Base-by-base conservation (phyloP, 495 filamentous ascomycete species). In the Annulohypoxylon stygium region DNA sequence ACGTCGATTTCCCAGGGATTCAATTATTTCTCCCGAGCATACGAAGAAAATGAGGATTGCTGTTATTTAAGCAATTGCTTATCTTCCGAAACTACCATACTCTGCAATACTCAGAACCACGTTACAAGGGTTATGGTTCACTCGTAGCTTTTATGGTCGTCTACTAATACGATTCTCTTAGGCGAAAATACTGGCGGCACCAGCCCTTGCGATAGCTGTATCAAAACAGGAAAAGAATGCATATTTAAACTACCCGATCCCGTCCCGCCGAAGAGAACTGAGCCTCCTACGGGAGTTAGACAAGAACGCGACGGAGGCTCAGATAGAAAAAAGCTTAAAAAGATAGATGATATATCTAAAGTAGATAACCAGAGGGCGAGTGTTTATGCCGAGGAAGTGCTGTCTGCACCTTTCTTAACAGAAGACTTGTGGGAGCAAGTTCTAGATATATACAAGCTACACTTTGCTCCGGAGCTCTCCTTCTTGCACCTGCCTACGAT, bases 401-500 rank as follows among this genome's bases (percentile, higher is more conserved):
- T 88, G 65, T 84, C 86, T 45, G 83, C 83, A 26, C 75, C 83
- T 0, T 84, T 91, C 59, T 83, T 93, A 33, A 91, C 90, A n/a
- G 84, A 88, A 37, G 88, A 92, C 62, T 81, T 91, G 3, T 93
- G 90, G 90, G 88, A 88, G 70, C 87, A 89, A 62, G 78, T 93
- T 69, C 92, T 93, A 71, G 92, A 94, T 69, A 87, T 93, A 54
- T 97, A 93, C 78, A 90, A 94, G 80, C 84, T 92, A 14, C 92
- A 97, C 78, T 95, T 91, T 77, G 91, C 92, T 0, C 91, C 93
- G 0, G 89, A 95, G 55, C 85, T 97, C 54, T 93, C 93, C 2
- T 97, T 97, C 77, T 83, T 97, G 16, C 92, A 96, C 74, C 86
- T 92, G 12, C 90, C 92, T 1, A 93, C 91, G 0, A 91, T 97